phyloP scores from a whole-genome alignment of 2,329 filamentous ascomycete genomes.

The Cadophora gregata region DNA sequence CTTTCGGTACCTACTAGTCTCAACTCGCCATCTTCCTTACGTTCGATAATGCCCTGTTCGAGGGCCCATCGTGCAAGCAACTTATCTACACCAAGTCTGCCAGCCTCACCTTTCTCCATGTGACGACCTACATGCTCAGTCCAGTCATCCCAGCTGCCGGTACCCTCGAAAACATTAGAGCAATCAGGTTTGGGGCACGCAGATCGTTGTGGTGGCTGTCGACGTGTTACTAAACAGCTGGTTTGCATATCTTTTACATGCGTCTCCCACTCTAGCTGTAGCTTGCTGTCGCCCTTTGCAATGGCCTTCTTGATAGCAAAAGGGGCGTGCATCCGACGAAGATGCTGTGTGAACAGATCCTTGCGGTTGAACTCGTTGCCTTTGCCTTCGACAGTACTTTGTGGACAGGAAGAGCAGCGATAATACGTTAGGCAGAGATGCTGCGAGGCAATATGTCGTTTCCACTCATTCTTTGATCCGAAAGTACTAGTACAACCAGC shows the following conservation, averaged over 20 bases:
- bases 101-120: constrained; percentile 75
- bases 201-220: constrained; percentile 73
- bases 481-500: constrained; percentile 87
- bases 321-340: constrained; percentile 89
- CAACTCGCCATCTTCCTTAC: constrained; percentile 61
- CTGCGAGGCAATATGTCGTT: constrained; percentile 89
- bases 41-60: constrained; percentile 67
- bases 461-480: constrained; percentile 97
- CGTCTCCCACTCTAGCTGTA: constrained; percentile 67
- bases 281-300: constrained; percentile 62
- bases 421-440: constrained; percentile 77
- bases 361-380: constrained; percentile 87
- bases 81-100: constrained; percentile 61
- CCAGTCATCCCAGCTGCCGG: constrained; percentile 83
- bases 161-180: constrained; percentile 70
- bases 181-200: constrained; percentile 77
- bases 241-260: constrained; percentile 74
- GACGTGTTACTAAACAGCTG: constrained; percentile 73
- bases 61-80: constrained; percentile 67
- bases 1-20: constrained; percentile 55
- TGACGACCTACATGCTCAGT: constrained; percentile 93
- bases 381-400: constrained; percentile 59
- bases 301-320: constrained; percentile 65
- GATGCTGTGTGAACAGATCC: constrained; percentile 93
- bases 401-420: constrained; percentile 66